A percentile compares a stretch with the other conserved stretches of the same genome.
Conservation (phyloP, 441 rosid species). For the Melianthus villosus region DNA sequence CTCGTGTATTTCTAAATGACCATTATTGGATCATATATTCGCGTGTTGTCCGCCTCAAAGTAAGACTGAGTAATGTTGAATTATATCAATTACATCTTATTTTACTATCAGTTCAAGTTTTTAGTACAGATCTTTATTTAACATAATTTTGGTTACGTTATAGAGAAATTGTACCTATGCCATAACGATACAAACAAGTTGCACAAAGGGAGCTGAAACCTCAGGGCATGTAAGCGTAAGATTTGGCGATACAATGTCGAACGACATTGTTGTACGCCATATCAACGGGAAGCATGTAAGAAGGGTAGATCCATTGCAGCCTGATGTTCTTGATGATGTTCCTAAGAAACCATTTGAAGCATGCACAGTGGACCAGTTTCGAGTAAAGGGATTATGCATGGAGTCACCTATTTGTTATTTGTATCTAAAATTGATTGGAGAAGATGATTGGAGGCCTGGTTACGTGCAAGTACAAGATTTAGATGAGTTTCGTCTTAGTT, state of each 20-base stretch:
- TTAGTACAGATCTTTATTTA: no score
- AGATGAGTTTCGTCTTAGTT: constrained; percentile 18
- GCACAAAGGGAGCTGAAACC: constrained; percentile 29
- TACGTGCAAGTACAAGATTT: constrained; percentile 20
- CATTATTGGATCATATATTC: no score
- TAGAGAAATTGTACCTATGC: constrained; percentile 30
- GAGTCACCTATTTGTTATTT: constrained; percentile 28
- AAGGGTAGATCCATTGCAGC: constrained; percentile 26
- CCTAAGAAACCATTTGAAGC: constrained; percentile 26
- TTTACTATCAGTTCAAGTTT: no score
- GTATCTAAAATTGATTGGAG: constrained; percentile 24
- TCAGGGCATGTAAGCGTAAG: constrained; percentile 24
- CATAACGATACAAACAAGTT: constrained; percentile 33
- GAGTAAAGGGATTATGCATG: constrained; percentile 21
- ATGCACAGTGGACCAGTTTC: constrained; percentile 29
- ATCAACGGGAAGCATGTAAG: constrained; percentile 23
- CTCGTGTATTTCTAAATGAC: no score
- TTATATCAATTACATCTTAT: no score
- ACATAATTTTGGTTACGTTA: no score
- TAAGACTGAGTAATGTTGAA: no score
- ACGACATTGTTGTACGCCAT: constrained; percentile 22
- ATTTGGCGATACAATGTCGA: constrained; percentile 30
- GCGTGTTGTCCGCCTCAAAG: no score
- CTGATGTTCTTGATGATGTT: constrained; percentile 18
- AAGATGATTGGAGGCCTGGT: constrained; percentile 44